Percentiles rank a stretch among this genome's conserved stretches.
Evolutionary conservation across 768 basidiomycete species (phyloP).

Genomic region (Suillus subalutaceus): DNA sequence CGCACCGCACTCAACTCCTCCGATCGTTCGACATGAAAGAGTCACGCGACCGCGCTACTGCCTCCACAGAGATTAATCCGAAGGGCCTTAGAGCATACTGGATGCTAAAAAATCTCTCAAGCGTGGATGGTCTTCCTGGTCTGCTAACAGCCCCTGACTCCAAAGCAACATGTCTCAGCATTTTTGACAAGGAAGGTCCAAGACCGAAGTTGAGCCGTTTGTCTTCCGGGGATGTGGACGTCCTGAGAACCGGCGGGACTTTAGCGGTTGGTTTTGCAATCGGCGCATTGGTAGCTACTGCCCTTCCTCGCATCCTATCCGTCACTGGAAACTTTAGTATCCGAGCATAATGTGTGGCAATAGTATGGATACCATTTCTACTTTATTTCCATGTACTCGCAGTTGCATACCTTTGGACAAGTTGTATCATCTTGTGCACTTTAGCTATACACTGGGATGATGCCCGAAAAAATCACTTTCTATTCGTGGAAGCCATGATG

Average conservation of each 20-base stretch:
- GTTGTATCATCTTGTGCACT: not conserved
- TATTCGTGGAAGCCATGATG: not conserved
- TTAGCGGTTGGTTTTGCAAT: slow-evolving; percentile 24
- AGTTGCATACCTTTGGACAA: not conserved
- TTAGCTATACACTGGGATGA: not conserved
- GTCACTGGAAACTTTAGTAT: not conserved
- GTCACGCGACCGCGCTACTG: slow-evolving; percentile 34
- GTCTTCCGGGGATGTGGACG: not conserved
- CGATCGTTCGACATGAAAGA: slow-evolving; percentile 47
- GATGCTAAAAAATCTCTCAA: slow-evolving; percentile 48
- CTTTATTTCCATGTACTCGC: not conserved
- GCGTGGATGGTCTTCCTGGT: slow-evolving; percentile 63
- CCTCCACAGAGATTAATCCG: slow-evolving; percentile 23
- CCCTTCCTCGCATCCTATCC: slow-evolving; percentile 12
- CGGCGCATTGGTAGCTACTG: slow-evolving; percentile 17
- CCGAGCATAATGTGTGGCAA: not conserved
- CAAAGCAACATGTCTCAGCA: slow-evolving; percentile 15
- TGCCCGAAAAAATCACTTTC: too few relatives aligned
- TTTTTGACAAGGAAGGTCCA: slow-evolving; percentile 22
- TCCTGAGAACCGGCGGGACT: not conserved
- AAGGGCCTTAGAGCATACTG: slow-evolving; percentile 57
- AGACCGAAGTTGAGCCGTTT: slow-evolving; percentile 15
- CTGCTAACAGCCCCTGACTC: slow-evolving; percentile 34
- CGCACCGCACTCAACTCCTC: slow-evolving; percentile 56
- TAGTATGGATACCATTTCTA: not conserved